Percentiles rank a stretch among this genome's conserved stretches.
Evolutionary conservation across 2,329 filamentous ascomycete species (phyloP).

Genomic region (Trichoderma aggressivum): DNA sequence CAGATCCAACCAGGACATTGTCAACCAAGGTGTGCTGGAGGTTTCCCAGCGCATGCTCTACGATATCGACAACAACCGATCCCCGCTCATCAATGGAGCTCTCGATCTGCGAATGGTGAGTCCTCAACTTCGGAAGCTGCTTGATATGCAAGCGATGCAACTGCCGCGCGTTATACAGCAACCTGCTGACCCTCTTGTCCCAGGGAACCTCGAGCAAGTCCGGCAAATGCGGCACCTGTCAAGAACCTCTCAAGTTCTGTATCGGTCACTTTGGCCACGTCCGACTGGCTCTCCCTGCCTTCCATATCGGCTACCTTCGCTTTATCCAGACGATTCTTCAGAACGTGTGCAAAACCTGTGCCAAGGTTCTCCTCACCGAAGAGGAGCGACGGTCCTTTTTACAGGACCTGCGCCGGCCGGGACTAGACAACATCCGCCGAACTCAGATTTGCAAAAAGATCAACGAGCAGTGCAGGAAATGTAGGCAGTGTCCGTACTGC

Average conservation of each 20-base stretch:
- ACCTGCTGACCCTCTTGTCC: neutral
- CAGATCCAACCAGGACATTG: constrained; percentile 88
- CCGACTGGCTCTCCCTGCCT: constrained; percentile 82
- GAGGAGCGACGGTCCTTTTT: constrained; percentile 72
- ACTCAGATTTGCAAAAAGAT: constrained; percentile 84
- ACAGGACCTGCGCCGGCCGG: constrained; percentile 72
- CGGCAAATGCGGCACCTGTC: constrained; percentile 77
- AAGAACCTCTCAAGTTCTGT: constrained; percentile 75
- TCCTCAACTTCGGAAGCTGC: neutral
- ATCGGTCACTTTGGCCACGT: constrained; percentile 96
- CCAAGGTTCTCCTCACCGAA: constrained; percentile 77
- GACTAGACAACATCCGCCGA: constrained; percentile 79
- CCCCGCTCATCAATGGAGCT: constrained; percentile 76
- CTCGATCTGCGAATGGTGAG: constrained; percentile 75
- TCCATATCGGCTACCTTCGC: constrained; percentile 94
- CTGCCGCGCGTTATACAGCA: accelerated
- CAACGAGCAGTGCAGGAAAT: constrained; percentile 85
- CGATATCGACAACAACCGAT: constrained; percentile 77
- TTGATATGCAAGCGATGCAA: neutral
- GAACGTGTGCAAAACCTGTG: constrained; percentile 93
- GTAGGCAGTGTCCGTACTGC: constrained; percentile 77
- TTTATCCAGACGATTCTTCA: constrained; percentile 90
- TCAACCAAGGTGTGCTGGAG: constrained; percentile 91
- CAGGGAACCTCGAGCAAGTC: constrained; percentile 82
- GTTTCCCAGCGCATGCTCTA: constrained; percentile 93